Evolutionary conservation across 768 basidiomycete genomes (phyloP), one percentile per base, ranked within the genome.

Genomic region (Pulveroboletus frians): DNA sequence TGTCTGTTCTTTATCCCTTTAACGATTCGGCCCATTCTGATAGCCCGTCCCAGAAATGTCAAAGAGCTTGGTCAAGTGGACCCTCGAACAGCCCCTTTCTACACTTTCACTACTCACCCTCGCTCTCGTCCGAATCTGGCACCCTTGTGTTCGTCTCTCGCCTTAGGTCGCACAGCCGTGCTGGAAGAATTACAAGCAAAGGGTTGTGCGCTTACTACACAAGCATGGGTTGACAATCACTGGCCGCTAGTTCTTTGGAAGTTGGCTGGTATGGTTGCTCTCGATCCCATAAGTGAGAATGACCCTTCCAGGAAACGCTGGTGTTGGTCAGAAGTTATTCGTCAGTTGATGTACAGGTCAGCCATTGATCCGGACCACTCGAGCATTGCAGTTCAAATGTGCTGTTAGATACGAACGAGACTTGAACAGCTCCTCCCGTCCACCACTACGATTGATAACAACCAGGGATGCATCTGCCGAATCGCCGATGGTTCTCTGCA

Each of bases 211-310:
- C 74, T 91, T 20, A 88, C 80, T 3, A 88, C 83, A 8, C 72
- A 81, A 54, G 67, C 73, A 20, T 99, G 96, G 96, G 83, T 96
- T 1, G 79, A 87, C 43, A 97, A 97, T 59, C 93, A 96, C 58
- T 99, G 92, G 89, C 66, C 71, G 9, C 69, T 93, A 39, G 81
- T 98, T 27, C 75, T 99, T 3, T 99, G 96, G 96, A 99, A 99
- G 69, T 69, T 96, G 18, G 91, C 92, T 3, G 87, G 89, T 11
- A 81, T 92, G 77, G 85, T 83, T 1, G 73, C 76, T 31, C 73
- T 92, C 1, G 82, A 89, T 50, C 92, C 93, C 4, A 65, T 75
- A 21, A 70, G 73, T 35, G 82, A 82, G 59, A 61, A 51, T 13
- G 68, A 77, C 39, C 70, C 74, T 42, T 55, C 57, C 17, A 66